Percentiles rank a stretch among this genome's conserved stretches.
Conservation (phyloP, 805 yeast genomes). For the Cyberlindnera xishuangbannaensis region DNA sequence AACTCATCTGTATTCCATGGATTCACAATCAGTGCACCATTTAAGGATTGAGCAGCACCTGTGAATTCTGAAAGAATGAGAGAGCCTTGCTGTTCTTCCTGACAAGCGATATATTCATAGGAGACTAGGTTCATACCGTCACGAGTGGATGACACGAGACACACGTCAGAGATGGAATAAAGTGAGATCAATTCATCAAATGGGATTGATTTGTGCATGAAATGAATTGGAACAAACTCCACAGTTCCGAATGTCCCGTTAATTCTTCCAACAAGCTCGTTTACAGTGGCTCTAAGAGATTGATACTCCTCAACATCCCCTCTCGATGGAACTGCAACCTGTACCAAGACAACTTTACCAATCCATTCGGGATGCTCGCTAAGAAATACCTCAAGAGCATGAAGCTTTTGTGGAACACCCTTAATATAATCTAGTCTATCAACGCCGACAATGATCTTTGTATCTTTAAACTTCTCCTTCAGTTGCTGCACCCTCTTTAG, state of each 20-base stretch:
- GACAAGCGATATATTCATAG: conserved; percentile 96
- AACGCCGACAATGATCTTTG: conserved; percentile 91
- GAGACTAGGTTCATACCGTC: conserved; percentile 98
- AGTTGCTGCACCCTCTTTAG: conserved; percentile 59
- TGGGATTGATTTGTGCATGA: conserved; percentile 86
- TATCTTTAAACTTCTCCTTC: conserved; percentile 60
- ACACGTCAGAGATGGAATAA: conserved; percentile 81
- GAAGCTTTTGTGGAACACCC: conserved; percentile 96
- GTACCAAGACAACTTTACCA: conserved; percentile 92
- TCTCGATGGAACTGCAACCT: conserved; percentile 95
- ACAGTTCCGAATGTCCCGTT: conserved; percentile 96
- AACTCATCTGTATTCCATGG: conserved; percentile 99
- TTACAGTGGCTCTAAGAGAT: conserved; percentile 85
- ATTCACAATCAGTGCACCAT: conserved; percentile 89
- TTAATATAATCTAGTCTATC: conserved; percentile 95
- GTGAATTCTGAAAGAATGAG: conserved; percentile 91
- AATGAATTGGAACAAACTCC: conserved; percentile 96
- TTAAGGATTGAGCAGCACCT: conserved; percentile 97
- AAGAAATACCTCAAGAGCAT: conserved; percentile 90
- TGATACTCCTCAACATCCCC: conserved; percentile 99
- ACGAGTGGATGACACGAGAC: conserved; percentile 88
- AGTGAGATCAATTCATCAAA: conserved; percentile 89
- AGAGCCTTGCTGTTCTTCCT: conserved; percentile 77
- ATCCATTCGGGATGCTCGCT: conserved; percentile 97
- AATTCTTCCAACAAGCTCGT: conserved; percentile 93